These are phyloP conservation scores for Xylaria sp. DNA, from an alignment of 495 filamentous ascomycete species.

Conservation along the genomic window DNA sequence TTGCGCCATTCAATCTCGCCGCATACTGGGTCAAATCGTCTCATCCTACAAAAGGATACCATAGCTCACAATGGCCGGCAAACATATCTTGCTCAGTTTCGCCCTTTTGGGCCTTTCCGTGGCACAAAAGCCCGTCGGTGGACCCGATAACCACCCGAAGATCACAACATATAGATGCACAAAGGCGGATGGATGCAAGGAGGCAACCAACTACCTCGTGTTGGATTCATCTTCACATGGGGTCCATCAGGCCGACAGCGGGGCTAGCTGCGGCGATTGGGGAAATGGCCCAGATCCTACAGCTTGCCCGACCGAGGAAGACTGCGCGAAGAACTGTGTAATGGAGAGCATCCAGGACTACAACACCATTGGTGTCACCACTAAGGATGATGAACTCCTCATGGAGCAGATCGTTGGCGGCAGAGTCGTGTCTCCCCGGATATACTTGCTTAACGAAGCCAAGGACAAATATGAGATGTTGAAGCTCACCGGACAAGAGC, in stretches of 20 bases:
- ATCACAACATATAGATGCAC: slow-evolving; percentile 59
- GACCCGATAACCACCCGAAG: slow-evolving; percentile 59
- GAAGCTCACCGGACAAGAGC: slow-evolving; percentile 63
- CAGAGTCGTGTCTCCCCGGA: slow-evolving; percentile 56
- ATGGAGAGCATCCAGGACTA: slow-evolving; percentile 50
- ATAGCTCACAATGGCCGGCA: slow-evolving; percentile 31
- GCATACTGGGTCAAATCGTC: neutral
- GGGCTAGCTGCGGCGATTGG: slow-evolving; percentile 48
- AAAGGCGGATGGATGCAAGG: slow-evolving; percentile 52
- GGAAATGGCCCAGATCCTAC: slow-evolving; percentile 51
- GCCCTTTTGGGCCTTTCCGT: slow-evolving; percentile 33
- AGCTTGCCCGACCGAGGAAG: slow-evolving; percentile 57
- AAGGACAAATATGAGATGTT: slow-evolving; percentile 66
- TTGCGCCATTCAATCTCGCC: slow-evolving; percentile 9
- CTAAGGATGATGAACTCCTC: slow-evolving; percentile 48
- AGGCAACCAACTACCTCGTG: slow-evolving; percentile 54
- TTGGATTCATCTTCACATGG: slow-evolving; percentile 57
- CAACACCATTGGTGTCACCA: slow-evolving; percentile 51
- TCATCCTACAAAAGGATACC: neutral
- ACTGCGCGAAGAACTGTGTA: slow-evolving; percentile 59
- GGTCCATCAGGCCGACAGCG: slow-evolving; percentile 52
- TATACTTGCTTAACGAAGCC: slow-evolving; percentile 65
- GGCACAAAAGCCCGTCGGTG: slow-evolving; percentile 36
- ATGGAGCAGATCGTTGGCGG: slow-evolving; percentile 51
- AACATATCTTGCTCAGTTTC: slow-evolving; percentile 36